Evolutionary conservation across 2,329 filamentous ascomycete genomes (phyloP), one percentile per base, ranked within the genome.

Genomic region (Neopestalotiopsis rosae): DNA sequence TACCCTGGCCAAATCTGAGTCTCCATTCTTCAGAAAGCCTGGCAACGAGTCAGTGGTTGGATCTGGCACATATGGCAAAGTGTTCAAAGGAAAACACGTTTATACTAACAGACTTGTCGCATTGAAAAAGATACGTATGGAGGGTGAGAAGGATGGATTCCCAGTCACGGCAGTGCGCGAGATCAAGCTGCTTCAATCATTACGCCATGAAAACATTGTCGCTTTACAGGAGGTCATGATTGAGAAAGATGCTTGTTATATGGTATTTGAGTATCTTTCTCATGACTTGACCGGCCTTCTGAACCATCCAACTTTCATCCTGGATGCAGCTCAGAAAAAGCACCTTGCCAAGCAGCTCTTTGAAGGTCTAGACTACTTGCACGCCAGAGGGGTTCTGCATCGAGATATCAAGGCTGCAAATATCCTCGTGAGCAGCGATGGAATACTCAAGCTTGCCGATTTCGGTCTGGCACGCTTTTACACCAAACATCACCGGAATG

Each of bases 401-500:
- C 92, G 96, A 70, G 96, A 99, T 76, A 98, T 99, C 83, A 99
- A 99, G 81, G 96, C 96, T 1, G 96, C 96, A 68, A 99, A 99
- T 76, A 98, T 98, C 69, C 86, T 99, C 28, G 93, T 99, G 69
- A 97, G 94, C 81, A 97, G 91, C 73, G 91, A 92, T 10, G 96
- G 96, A 5, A 88, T 94, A 68, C 84, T 99, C 68, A 99, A 98
- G 80, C 88, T 97, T 71, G 96, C 96, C 38, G 96, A 99, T 79
- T 99, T 99, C 79, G 96, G 96, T 24, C 88, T 99, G 14, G 96
- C 96, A 13, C 91, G 97, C 49, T 99, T 99, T 81, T 99, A 97
- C 77, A 93, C 94, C 42, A 99, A 99, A 79, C 91, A 92, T 64
- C 91, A 92, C 70, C 93, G 96, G 79, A 88, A 97, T 61, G 95